Percentiles rank a stretch among this genome's conserved stretches.
phyloP scores from a whole-genome alignment of 129 eudicot species.

The Lactuca sativa region DNA sequence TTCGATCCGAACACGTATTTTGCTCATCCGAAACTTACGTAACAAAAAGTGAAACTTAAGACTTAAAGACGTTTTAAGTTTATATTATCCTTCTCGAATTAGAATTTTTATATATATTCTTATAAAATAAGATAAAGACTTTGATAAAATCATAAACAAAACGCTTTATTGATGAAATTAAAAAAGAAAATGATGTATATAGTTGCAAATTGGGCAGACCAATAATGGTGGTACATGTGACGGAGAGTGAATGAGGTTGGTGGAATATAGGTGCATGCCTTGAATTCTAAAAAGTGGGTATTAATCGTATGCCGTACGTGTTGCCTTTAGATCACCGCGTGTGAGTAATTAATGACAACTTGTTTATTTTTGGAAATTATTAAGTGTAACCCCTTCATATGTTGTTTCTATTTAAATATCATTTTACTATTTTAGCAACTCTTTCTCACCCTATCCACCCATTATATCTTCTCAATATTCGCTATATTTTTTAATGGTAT shows the following conservation, averaged over 20 bases:
- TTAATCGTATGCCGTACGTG: constrained; percentile 29
- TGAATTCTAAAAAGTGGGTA: constrained; percentile 12
- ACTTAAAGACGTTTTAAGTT: background rate
- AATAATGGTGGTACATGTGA: constrained; percentile 28
- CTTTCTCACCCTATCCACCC: background rate
- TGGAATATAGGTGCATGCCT: constrained; percentile 30
- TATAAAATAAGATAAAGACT: background rate
- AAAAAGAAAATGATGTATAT: background rate
- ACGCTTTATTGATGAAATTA: background rate
- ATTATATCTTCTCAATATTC: background rate
- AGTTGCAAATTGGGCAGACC: constrained; percentile 24
- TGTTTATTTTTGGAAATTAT: background rate
- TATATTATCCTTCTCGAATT: background rate
- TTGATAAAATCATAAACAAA: background rate
- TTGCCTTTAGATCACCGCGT: constrained; percentile 19
- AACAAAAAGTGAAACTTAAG: background rate
- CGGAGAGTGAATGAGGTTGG: constrained; percentile 32
- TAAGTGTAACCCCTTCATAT: background rate
- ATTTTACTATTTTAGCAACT: background rate
- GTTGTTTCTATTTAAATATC: constrained; percentile 3
- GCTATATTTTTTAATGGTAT: background rate
- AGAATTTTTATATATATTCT: no score
- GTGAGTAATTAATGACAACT: background rate
- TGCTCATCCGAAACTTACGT: no score
- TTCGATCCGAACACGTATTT: no score